Evolutionary conservation across 352 stramenopile species (phyloP), one percentile per base, ranked within the genome.

Genomic region (Phytophthora hybrid): DNA sequence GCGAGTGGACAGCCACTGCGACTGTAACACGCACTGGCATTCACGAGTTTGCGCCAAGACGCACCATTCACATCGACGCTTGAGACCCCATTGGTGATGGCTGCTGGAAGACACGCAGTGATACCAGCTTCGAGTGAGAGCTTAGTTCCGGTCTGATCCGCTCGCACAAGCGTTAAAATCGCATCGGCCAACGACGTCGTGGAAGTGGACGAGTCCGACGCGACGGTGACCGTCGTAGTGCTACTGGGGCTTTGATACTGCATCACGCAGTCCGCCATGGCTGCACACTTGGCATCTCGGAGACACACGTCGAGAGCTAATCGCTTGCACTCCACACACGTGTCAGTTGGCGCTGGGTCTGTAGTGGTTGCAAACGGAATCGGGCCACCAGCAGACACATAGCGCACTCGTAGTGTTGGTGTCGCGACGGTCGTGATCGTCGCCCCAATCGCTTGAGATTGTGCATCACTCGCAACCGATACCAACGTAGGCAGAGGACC

Each of bases 231-330:
- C 1, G 59, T 73, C 10, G 63, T 47, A 9, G n/a, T 54, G 47
- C 41, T 49, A 21, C 19, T 75, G 23, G 23, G 5, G 16, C n/a
- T 54, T 69, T 58, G 29, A 16, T 64, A 77, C 2, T 83, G 76
- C 44, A 77, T 63, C 16, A 91, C 76, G 59, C 84, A 91, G 49
- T 89, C 82, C 11, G 82, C 87, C 70, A 84, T 86, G 44, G 76
- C 78, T 5, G 83, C 79, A 41, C 84, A 91, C 31, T 71, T 63
- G 1, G 76, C 56, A 53, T 91, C 82, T 9, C 84, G 82, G 13
- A 91, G 74, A 67, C 84, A 91, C 7, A 72, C 73, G 44, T 88
- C 69, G 4, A 91, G 66, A 8, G 80, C 80, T 32, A 89, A 41
- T 26, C 57, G 57, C 16, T 69, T 78, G 58, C 84, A 91, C 14